Evolutionary conservation across 2,329 filamentous ascomycete species (phyloP).

Genomic region (Diplocarpon mali): DNA sequence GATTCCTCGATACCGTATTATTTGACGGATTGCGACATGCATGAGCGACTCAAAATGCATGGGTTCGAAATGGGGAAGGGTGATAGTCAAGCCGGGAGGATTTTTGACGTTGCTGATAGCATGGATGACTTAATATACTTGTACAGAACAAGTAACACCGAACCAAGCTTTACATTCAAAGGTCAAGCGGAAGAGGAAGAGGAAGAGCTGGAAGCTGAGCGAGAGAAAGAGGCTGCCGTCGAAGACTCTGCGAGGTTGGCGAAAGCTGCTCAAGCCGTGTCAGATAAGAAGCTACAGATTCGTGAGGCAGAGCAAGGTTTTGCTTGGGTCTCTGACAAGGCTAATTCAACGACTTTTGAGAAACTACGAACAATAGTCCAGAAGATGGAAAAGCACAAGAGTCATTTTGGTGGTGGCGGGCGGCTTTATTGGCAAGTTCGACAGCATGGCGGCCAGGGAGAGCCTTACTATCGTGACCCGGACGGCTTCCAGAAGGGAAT

Average conservation of each 20-base stretch:
- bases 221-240: background rate
- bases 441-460: conserved; percentile 39
- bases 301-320: background rate
- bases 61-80: conserved; percentile 30
- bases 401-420: conserved; percentile 1
- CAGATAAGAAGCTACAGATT: background rate
- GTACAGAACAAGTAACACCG: conserved; percentile 30
- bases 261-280: background rate
- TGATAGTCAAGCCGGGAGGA: conserved; percentile 32
- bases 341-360: background rate
- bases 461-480: conserved; percentile 41
- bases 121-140: conserved; percentile 36
- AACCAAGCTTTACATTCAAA: conserved; percentile 21
- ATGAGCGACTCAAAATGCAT: conserved; percentile 35
- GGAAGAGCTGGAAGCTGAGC: background rate
- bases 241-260: background rate
- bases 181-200: conserved; percentile 5
- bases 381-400: background rate
- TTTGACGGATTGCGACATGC: conserved; percentile 41
- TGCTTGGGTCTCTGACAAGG: background rate
- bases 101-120: conserved; percentile 35
- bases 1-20: conserved; percentile 48
- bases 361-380: background rate
- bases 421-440: conserved; percentile 42
- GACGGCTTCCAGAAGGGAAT: conserved; percentile 35